Percentiles rank a stretch among this genome's conserved stretches.
These are phyloP conservation scores for Chondrostereum purpureum DNA, from an alignment of 1,284 basidiomycete genomes.

Conservation along the genomic window DNA sequence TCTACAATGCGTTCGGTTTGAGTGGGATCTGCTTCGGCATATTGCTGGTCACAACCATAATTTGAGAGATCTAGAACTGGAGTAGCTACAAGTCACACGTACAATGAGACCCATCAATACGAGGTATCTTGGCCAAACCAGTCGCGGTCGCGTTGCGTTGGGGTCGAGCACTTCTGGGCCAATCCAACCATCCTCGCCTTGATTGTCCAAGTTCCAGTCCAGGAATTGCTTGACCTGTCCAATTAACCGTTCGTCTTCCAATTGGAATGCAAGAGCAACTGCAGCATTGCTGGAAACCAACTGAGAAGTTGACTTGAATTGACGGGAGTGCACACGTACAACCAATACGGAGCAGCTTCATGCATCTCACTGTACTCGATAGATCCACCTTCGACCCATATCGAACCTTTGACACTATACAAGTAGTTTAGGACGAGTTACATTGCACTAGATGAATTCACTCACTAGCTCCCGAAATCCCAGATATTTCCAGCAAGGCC, in stretches of 20 bases:
- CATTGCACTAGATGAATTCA: neutral
- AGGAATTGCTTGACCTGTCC: slow-evolving; percentile 29
- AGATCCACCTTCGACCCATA: slow-evolving; percentile 33
- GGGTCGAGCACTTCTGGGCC: slow-evolving; percentile 29
- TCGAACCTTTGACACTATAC: slow-evolving; percentile 30
- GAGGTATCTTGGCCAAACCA: slow-evolving; percentile 34
- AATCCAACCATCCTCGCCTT: slow-evolving; percentile 32
- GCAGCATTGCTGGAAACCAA: slow-evolving; percentile 25
- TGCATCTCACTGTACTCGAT: slow-evolving; percentile 37
- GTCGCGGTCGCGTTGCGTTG: slow-evolving; percentile 26
- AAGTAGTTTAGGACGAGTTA: neutral
- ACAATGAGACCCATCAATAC: slow-evolving; percentile 30
- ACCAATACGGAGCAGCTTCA: slow-evolving; percentile 35
- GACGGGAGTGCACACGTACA: slow-evolving; percentile 21
- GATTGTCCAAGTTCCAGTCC: slow-evolving; percentile 29
- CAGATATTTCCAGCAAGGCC: slow-evolving; percentile 31
- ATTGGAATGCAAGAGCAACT: slow-evolving; percentile 32
- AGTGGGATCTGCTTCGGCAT: slow-evolving; percentile 31
- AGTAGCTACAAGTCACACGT: slow-evolving; percentile 10
- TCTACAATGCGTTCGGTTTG: slow-evolving; percentile 28
- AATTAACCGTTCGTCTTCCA: slow-evolving; percentile 27
- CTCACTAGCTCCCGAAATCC: slow-evolving; percentile 32
- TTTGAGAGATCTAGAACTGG: neutral
- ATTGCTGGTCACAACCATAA: slow-evolving; percentile 25
- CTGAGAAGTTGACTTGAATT: neutral